Base-by-base conservation (phyloP, 2,329 filamentous ascomycete species). In the Paraphaeosphaeria sporulosa region DNA sequence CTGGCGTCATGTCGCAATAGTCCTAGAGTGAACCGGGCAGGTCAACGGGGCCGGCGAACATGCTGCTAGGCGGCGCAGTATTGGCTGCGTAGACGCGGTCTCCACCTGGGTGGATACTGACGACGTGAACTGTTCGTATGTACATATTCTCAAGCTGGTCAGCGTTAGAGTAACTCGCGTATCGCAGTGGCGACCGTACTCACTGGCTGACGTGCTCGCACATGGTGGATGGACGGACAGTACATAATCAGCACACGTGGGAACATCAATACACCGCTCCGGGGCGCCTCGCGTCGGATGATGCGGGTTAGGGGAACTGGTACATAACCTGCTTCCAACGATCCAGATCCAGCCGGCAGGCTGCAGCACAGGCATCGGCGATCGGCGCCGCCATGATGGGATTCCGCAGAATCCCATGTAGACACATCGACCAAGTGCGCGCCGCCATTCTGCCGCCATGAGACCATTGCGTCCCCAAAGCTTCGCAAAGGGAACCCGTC, bases 301-400 rank as follows among this genome's bases (percentile, higher is more conserved):
- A 34, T 13, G 34, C 49, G 32, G 49, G 49, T 21, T 50, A 25
- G 32, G 38, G 17, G 13, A 17, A 17, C 12, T 12, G 17, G 13
- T 40, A 40, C 36, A 40, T 13, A 40, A 40, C 17, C 50, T 52
- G 50, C 25, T 52, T 52, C 36, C 38, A 8, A 40, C 17, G 50
- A 42, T 51, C 30, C n/a, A 34, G 48, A 15, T 51, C 36, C 36
- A 40, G 38, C 7, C n/a, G 4, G 48, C 19, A 42, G 36, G 50
- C 36, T 51, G 36, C 50, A 43, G 34, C n/a, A 36, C n/a, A 42
- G 32, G 48, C 48, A 43, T 52, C 50, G 50, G 19, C 51, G 51
- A 54, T 54, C 38, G 51, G 25, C 38, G 51, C 3, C 38, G 30
- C 6, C 30, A 32, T 32, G 30, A 54, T 44, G 51, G 23, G 17